phyloP scores from a whole-genome alignment of 352 stramenopile species.

The Globisporangium mamillatum region DNA sequence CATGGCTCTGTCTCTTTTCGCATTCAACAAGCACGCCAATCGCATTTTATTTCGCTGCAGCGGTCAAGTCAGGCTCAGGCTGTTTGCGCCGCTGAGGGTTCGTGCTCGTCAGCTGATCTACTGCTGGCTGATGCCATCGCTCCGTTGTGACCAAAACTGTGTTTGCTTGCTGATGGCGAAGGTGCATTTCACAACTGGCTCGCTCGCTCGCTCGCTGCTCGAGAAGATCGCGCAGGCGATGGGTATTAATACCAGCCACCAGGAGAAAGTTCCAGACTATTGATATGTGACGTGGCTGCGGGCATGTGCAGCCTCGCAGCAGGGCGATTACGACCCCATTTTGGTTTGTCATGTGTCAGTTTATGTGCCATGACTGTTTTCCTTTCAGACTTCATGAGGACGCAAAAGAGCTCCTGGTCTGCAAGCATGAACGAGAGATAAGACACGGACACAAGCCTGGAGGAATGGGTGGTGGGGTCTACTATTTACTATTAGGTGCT shows the following conservation, averaged over 20 bases:
- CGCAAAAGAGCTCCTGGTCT: background rate
- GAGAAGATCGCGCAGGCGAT: background rate
- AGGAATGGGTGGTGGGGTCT: background rate
- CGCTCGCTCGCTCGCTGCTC: background rate
- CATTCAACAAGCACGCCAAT: background rate
- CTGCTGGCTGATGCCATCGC: background rate
- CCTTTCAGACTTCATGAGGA: background rate
- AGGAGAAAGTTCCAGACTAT: conserved; percentile 5
- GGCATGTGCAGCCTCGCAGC: background rate
- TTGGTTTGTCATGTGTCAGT: background rate
- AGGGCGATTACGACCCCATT: background rate
- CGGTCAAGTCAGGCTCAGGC: too few relatives aligned
- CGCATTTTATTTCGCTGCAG: background rate
- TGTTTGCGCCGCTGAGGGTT: background rate
- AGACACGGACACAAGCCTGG: background rate
- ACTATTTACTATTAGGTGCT: background rate
- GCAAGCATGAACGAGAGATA: background rate
- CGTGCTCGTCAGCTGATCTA: background rate
- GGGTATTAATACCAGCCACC: background rate
- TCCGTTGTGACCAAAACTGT: background rate
- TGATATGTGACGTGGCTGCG: background rate
- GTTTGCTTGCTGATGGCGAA: background rate
- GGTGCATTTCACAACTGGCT: background rate
- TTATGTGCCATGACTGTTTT: background rate
- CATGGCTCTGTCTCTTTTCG: background rate